Conservation (phyloP, 495 filamentous ascomycete genomes). For the Neurospora sp. region DNA sequence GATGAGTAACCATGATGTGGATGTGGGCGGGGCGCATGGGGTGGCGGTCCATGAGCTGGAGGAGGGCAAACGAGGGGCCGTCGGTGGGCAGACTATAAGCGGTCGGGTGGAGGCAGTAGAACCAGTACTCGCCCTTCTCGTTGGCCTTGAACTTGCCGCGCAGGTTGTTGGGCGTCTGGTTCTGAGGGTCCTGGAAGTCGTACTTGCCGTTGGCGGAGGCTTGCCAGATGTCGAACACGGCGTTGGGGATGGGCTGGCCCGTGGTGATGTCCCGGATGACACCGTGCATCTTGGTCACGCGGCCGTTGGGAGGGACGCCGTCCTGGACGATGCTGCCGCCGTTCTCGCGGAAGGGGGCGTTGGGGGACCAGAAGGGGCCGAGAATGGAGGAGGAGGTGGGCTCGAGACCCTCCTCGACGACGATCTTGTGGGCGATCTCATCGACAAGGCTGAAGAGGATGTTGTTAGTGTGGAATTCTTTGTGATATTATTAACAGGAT, state of each 20-base stretch:
- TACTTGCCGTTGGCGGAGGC: slow-evolving; percentile 76
- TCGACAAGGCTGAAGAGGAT: slow-evolving; percentile 54
- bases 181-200: slow-evolving; percentile 77
- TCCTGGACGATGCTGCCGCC: slow-evolving; percentile 64
- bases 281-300: slow-evolving; percentile 67
- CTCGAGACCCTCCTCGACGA: slow-evolving; percentile 55
- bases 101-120: slow-evolving; percentile 77
- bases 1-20: slow-evolving; percentile 60
- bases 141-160: slow-evolving; percentile 75
- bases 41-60: slow-evolving; percentile 65
- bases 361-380: slow-evolving; percentile 80
- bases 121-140: slow-evolving; percentile 63
- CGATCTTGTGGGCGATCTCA: slow-evolving; percentile 74
- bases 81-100: slow-evolving; percentile 72
- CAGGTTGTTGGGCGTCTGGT: slow-evolving; percentile 71
- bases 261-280: slow-evolving; percentile 62
- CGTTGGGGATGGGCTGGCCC: slow-evolving; percentile 55
- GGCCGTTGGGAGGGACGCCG: slow-evolving; percentile 48
- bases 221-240: slow-evolving; percentile 81
- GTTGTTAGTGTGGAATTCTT: background rate
- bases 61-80: slow-evolving; percentile 57
- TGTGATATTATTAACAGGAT: background rate
- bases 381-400: slow-evolving; percentile 79
- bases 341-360: slow-evolving; percentile 65
- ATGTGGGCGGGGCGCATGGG: slow-evolving; percentile 81